Base-by-base conservation (phyloP, 1,284 basidiomycete species). In the Tilletia indica region DNA sequence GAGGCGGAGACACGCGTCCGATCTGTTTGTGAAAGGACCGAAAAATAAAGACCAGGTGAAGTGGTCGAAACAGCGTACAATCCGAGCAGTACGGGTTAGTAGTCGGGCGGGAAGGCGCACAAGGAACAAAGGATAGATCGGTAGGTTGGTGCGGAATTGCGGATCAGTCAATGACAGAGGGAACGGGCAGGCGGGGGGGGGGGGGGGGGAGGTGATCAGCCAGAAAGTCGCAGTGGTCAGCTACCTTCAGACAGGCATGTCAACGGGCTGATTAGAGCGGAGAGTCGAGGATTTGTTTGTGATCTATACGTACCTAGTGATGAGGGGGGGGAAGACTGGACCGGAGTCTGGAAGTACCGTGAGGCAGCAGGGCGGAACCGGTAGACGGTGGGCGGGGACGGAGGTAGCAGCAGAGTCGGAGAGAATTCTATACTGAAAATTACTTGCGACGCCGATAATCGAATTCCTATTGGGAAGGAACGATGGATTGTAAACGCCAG, bases 191-290 rank as follows among this genome's bases (percentile, higher is more conserved):
- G n/a, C 14, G 48, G 48, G 14, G 2, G 8, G 36, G 58, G 58
- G 48, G 48, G 14, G 2, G 8, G 36, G 58, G 58, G 1, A 34
- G 9, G 31, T 9, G 34, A 63, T 34, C 19, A 63, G 5, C 34
- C 9, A 63, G 58, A 31, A 63, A 6, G 36, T 14, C 8, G 31
- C 16, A 25, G 36, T 25, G 4, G 58, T 63, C 21, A 61, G 58
- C 21, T 5, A 45, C 42, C 42, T 45, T 61, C 58, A 34, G 25
- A 63, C 14, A 63, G 58, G 58, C 58, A 63, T 63, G 58, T 63
- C 58, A 63, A 63, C 58, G 58, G 58, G 58, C 51, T 14, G 4
- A 54, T 31, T 54, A 54, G 19, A 31, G n/a, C 51, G 51, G 51
- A 54, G 51, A 54, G 19, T n/a, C 19, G 51, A 11, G 6, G 51